Conservation (phyloP, 1,139 yeast species). For the Lodderomyces margitis region DNA sequence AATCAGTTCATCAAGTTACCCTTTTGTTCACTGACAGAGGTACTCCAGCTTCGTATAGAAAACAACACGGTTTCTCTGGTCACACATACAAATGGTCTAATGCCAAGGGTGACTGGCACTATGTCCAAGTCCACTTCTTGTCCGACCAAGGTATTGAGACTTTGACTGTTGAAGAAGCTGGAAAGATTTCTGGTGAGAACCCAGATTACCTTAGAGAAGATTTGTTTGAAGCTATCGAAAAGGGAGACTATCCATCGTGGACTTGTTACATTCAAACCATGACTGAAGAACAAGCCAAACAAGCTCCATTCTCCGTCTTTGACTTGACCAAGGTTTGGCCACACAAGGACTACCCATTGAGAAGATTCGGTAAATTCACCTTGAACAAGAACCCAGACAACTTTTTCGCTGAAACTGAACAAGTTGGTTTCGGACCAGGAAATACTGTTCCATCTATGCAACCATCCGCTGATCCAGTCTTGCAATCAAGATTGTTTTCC, state of each 20-base stretch:
- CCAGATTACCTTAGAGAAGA: conserved; percentile 68
- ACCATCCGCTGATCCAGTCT: conserved; percentile 82
- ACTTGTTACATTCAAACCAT: conserved; percentile 64
- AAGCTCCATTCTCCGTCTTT: conserved; percentile 61
- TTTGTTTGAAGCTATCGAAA: conserved; percentile 57
- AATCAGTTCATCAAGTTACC: conserved; percentile 63
- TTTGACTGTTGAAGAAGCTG: conserved; percentile 58
- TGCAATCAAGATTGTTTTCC: conserved; percentile 81
- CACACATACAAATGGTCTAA: conserved; percentile 70
- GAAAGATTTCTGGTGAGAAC: conserved; percentile 53
- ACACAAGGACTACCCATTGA: conserved; percentile 69
- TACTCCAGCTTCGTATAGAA: conserved; percentile 62
- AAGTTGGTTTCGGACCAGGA: conserved; percentile 79
- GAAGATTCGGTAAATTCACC: conserved; percentile 68
- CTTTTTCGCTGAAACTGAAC: conserved; percentile 80
- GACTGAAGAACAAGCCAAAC: conserved; percentile 62
- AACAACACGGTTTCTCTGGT: conserved; percentile 72
- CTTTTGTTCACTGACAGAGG: conserved; percentile 66
- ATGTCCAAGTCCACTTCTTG: conserved; percentile 63
- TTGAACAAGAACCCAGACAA: conserved; percentile 73
- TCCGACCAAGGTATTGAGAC: conserved; percentile 60
- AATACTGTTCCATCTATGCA: conserved; percentile 84
- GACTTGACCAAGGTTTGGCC: conserved; percentile 83
- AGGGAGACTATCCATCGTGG: conserved; percentile 62
- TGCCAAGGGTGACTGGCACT: conserved; percentile 62